Conservation (phyloP, 495 filamentous ascomycete genomes). For the Neurospora intermedia region DNA sequence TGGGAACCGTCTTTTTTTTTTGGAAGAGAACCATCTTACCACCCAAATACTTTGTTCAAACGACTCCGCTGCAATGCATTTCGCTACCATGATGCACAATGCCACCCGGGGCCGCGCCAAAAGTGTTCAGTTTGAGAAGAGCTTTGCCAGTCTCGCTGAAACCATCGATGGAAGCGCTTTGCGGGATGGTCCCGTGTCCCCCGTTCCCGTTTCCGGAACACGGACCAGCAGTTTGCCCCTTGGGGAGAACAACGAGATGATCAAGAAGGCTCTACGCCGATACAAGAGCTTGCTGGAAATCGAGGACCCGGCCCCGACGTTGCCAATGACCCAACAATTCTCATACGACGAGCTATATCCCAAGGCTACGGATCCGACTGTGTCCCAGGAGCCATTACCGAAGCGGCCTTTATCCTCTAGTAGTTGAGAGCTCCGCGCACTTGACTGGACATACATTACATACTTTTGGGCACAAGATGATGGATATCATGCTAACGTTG, state of each 20-base stretch:
- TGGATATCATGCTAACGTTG: slow-evolving; percentile 18
- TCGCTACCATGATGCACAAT: slow-evolving; percentile 30
- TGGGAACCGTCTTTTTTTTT: slow-evolving; percentile 22
- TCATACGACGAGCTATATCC: slow-evolving; percentile 38
- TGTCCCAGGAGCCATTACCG: slow-evolving; percentile 1
- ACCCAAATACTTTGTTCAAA: slow-evolving; percentile 27
- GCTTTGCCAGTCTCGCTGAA: slow-evolving; percentile 14
- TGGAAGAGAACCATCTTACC: slow-evolving; percentile 18
- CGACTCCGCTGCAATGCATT: slow-evolving; percentile 26
- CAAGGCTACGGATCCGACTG: slow-evolving; percentile 11
- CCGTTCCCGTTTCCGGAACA: slow-evolving; percentile 11
- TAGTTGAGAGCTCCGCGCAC: slow-evolving; percentile 26
- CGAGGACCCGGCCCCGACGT: slow-evolving; percentile 30
- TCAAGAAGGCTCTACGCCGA: slow-evolving; percentile 19
- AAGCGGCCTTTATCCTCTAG: slow-evolving; percentile 9
- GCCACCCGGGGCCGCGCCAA: slow-evolving; percentile 31
- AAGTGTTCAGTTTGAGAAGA: slow-evolving; percentile 37
- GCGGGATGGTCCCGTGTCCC: slow-evolving; percentile 14
- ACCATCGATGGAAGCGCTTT: slow-evolving; percentile 10
- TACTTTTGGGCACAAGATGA: background rate
- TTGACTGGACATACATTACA: background rate
- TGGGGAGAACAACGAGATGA: slow-evolving; percentile 21
- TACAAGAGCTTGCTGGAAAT: slow-evolving; percentile 41
- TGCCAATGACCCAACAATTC: slow-evolving; percentile 33
- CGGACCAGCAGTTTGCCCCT: slow-evolving; percentile 28